Evolutionary conservation across 345 rosid species (phyloP), one percentile per base, ranked within the genome.

Genomic region (Gossypium herbaceum): DNA sequence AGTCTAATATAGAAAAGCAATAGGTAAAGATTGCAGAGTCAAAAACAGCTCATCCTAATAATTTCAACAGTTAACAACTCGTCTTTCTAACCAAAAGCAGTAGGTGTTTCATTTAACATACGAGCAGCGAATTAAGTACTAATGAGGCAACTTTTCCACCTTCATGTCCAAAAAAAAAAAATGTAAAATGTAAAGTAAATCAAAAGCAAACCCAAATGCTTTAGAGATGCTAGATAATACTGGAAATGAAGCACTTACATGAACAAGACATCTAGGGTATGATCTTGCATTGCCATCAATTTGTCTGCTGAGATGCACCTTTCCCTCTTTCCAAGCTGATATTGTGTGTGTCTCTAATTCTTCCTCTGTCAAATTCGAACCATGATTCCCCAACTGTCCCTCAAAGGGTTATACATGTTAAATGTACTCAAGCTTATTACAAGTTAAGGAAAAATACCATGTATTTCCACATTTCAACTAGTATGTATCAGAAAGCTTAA

Each of bases 281-380:
- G 86, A 79, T 79, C 84, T 82, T 54, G 86, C 90, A 80, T 77
- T 82, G 76, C 84, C 91, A 84, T 93, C 97, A 74, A 76, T 78
- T 81, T 93, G 97, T 77, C 92, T 79, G 75, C 81, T 88, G 73
- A 90, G 86, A 73, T 87, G 85, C 70, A 87, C 81, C 83, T 90
- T 93, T 29, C 89, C 97, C 76, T 88, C 97, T 82, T 96, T 96
- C 99, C 99, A 96, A 65, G 98, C 98, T 55, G 98, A 88, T 82
- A 96, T 93, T n/a, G 97, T 88, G 81, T 87, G 97, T 1, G 93
- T 88, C 79, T 92, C 97, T 72, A 92, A 83, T 76, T 92, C 94
- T 80, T 92, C 97, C 89, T 90, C 97, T 41, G 94, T 92, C 88
- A 92, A 83, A 83, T 90, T 90, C 55, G 97, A 88, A 65, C 94